Conservation (phyloP, 192 early-diverging fungal species). For the Globomyces pollinis-pini region DNA sequence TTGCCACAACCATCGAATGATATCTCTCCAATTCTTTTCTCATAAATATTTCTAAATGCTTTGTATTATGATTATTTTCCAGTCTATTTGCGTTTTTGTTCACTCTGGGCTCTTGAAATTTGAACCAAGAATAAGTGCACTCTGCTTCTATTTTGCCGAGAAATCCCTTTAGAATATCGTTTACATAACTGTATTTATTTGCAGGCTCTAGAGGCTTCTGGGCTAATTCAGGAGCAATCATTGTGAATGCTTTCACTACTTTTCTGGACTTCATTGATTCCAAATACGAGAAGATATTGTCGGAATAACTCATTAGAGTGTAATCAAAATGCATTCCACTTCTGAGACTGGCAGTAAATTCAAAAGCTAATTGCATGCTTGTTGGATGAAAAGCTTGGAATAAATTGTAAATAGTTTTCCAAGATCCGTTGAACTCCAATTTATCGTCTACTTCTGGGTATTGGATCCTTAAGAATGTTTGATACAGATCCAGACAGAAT, state of each 20-base stretch:
- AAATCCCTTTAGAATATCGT: background rate
- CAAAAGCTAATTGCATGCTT: background rate
- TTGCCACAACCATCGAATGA: background rate
- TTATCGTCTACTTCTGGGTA: no score
- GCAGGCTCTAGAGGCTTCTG: background rate
- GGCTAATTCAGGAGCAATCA: background rate
- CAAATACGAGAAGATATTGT: background rate
- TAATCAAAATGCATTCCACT: background rate
- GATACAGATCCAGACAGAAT: no score
- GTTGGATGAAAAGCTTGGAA: background rate
- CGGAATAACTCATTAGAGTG: background rate
- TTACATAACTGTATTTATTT: background rate
- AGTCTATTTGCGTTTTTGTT: background rate
- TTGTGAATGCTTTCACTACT: background rate
- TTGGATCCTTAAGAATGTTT: no score
- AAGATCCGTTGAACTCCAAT: no score
- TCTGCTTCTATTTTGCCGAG: background rate
- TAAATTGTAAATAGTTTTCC: background rate
- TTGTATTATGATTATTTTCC: background rate
- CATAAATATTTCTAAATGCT: background rate
- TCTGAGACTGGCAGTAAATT: background rate
- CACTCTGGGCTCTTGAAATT: background rate
- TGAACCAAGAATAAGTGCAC: background rate
- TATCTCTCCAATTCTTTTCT: background rate
- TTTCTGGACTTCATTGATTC: background rate